Conservation (phyloP, 139 green algal species). For the Chlamydomonas asymmetrica region DNA sequence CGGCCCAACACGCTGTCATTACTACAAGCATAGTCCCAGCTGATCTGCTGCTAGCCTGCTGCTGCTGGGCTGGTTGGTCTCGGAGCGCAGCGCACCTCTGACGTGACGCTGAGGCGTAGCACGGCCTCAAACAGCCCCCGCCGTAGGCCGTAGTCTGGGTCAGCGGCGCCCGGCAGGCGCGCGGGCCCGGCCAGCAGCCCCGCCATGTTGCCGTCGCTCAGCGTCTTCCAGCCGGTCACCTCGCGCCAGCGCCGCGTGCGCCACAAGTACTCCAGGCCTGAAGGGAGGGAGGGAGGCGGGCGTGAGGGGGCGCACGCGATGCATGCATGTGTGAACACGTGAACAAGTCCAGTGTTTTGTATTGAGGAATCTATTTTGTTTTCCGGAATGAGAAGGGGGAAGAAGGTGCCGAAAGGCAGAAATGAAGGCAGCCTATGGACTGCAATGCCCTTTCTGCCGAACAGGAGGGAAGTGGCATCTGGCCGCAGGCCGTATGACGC, state of each 20-base stretch:
- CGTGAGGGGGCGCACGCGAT: background rate
- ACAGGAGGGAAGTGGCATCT: no score
- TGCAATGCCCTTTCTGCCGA: no score
- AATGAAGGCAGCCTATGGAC: no score
- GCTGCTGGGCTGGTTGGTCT: no score
- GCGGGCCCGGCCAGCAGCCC: conserved; percentile 22
- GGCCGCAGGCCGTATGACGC: no score
- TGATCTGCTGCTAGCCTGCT: no score
- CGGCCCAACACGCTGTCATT: no score
- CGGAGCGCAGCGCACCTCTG: conserved; percentile 41
- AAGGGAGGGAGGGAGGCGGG: no score
- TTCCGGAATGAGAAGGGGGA: background rate
- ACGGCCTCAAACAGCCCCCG: conserved; percentile 41
- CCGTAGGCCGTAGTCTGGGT: conserved; percentile 22
- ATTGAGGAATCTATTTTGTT: background rate
- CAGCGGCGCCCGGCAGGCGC: background rate
- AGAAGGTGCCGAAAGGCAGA: no score
- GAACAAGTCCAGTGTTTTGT: background rate
- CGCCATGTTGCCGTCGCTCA: conserved; percentile 1
- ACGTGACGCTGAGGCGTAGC: conserved; percentile 34
- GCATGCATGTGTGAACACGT: background rate
- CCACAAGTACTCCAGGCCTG: conserved; percentile 44
- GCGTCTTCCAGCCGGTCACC: conserved; percentile 10
- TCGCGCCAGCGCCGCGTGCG: conserved; percentile 27
- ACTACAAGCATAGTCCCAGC: no score